These are phyloP conservation scores for Xylaria sp. DNA, from an alignment of 2,329 filamentous ascomycete genomes.

Conservation along the genomic window DNA sequence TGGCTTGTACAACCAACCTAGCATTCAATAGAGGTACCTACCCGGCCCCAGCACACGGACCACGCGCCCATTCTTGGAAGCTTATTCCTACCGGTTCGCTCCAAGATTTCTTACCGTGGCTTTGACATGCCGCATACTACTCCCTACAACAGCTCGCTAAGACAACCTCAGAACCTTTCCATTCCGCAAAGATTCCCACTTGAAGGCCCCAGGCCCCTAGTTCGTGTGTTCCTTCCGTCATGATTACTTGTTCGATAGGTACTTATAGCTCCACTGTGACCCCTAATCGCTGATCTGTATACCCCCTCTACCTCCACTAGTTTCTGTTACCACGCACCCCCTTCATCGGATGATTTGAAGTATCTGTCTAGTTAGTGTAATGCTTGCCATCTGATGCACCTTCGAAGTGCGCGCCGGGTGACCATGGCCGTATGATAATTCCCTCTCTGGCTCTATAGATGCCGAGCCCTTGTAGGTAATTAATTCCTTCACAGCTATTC, in stretches of 20 bases:
- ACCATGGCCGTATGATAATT: constrained; percentile 8
- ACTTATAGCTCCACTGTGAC: constrained; percentile 4
- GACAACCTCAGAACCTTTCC: background rate
- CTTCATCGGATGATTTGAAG: constrained; percentile 28
- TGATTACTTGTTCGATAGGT: constrained; percentile 25
- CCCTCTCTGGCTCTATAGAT: constrained; percentile 36
- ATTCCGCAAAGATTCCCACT: constrained; percentile 28
- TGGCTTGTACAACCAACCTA: background rate
- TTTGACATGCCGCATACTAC: constrained; percentile 9
- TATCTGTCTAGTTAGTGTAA: constrained; percentile 15
- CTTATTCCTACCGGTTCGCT: constrained; percentile 23
- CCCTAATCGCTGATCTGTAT: constrained; percentile 6
- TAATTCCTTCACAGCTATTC: constrained; percentile 35
- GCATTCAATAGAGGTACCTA: background rate
- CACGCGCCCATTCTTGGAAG: constrained; percentile 27
- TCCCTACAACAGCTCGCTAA: background rate
- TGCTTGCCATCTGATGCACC: constrained; percentile 36
- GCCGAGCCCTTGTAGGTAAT: constrained; percentile 41
- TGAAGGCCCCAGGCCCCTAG: background rate
- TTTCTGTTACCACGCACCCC: constrained; percentile 21
- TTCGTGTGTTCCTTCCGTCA: constrained; percentile 26
- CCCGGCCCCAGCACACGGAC: constrained; percentile 16
- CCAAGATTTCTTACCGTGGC: constrained; percentile 25
- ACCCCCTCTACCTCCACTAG: constrained; percentile 13
- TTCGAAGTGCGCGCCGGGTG: constrained; percentile 3